Conservation (phyloP, 305 asterid genomes). For the Fraxinus albicans region DNA sequence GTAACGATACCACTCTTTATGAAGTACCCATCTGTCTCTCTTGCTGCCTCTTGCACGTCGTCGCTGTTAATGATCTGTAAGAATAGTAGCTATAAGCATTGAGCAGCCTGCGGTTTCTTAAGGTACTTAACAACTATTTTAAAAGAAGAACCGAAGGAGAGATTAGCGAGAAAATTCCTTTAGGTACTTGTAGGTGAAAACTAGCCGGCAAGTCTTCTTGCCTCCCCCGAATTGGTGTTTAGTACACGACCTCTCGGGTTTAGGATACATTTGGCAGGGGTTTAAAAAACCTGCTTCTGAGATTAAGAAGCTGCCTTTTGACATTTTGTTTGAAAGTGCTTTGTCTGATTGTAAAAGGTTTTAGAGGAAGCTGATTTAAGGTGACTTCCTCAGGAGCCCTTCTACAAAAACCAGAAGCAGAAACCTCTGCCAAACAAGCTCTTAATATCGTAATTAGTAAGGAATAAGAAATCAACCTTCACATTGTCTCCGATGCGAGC, state of each 20-base stretch:
- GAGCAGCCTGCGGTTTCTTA: background rate
- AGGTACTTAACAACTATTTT: background rate
- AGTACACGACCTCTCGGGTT: background rate
- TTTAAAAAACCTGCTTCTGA: background rate
- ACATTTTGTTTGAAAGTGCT: background rate
- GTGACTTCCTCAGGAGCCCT: background rate
- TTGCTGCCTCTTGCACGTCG: constrained; percentile 64
- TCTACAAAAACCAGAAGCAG: background rate
- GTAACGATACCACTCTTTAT: constrained; percentile 68
- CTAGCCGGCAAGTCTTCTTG: background rate
- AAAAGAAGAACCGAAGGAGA: background rate
- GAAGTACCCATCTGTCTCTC: constrained; percentile 71
- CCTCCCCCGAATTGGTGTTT: background rate
- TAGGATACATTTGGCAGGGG: background rate
- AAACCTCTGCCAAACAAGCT: background rate
- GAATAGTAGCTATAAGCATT: background rate
- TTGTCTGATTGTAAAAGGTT: background rate
- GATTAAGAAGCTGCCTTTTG: background rate
- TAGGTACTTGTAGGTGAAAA: background rate
- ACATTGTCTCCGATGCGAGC: constrained; percentile 60
- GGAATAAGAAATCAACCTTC: constrained; percentile 33
- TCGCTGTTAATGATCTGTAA: constrained; percentile 51
- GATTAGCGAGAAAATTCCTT: background rate
- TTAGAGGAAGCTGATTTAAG: background rate
- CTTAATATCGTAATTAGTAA: background rate